These are phyloP conservation scores for Penicillium taxi DNA, from an alignment of 495 filamentous ascomycete species.

Conservation along the genomic window DNA sequence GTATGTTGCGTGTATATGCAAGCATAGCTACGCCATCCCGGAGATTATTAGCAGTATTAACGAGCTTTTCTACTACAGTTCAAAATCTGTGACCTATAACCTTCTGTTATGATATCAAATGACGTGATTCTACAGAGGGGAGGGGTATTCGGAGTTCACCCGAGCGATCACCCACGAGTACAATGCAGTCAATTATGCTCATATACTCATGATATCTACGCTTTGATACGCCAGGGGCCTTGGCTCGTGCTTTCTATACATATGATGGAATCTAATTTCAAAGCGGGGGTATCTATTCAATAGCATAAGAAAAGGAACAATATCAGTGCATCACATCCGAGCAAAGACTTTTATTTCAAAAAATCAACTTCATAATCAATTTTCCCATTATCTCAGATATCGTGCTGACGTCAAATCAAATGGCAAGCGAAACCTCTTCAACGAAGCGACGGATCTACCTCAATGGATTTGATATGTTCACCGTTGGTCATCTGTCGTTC, in stretches of 20 bases:
- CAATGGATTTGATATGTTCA: constrained; percentile 19
- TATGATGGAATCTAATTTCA: neutral
- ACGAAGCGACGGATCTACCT: constrained; percentile 12
- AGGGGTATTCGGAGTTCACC: no score
- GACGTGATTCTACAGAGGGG: no score
- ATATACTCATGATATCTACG: neutral
- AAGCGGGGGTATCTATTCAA: no score
- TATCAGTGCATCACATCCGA: no score
- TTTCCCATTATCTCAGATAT: neutral
- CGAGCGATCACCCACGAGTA: no score
- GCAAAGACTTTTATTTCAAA: neutral
- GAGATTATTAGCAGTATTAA: no score
- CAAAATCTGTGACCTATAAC: no score
- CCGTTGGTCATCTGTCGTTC: constrained; percentile 15
- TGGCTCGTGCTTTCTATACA: neutral
- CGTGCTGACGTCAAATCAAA: constrained; percentile 1
- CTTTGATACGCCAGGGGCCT: neutral
- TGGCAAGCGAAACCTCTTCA: neutral
- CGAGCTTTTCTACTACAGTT: no score
- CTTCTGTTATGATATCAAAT: no score
- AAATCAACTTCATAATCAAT: neutral
- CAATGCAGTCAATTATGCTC: neutral
- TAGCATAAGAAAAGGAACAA: no score
- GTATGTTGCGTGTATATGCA: no score
- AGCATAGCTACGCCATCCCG: no score